phyloP scores from a whole-genome alignment of 2,329 filamentous ascomycete genomes.

The Harringtonia aguacate region DNA sequence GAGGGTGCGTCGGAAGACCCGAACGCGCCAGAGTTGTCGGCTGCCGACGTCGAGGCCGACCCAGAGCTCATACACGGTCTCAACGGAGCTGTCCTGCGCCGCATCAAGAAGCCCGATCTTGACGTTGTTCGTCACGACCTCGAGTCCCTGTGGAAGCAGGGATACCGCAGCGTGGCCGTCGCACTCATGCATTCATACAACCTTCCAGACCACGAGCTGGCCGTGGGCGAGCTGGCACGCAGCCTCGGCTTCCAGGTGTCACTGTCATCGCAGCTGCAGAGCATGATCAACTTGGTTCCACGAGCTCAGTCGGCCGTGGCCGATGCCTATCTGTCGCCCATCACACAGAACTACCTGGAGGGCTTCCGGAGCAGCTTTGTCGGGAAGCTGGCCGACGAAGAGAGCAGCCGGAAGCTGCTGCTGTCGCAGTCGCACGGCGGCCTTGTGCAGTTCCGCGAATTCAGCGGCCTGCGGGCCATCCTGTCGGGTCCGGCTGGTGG shows the following conservation, averaged over 20 bases:
- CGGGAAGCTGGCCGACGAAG: conserved; percentile 66
- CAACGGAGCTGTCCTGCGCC: conserved; percentile 63
- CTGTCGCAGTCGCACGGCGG: conserved; percentile 85
- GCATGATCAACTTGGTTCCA: conserved; percentile 78
- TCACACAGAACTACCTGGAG: conserved; percentile 62
- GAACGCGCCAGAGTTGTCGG: neutral
- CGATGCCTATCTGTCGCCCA: conserved; percentile 70
- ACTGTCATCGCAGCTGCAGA: conserved; percentile 71
- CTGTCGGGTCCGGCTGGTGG: conserved; percentile 86
- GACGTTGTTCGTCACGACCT: conserved; percentile 54
- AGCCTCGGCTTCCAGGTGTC: conserved; percentile 85
- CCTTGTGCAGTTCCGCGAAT: conserved; percentile 63
- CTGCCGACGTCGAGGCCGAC: conserved; percentile 54
- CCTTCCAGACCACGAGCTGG: conserved; percentile 73
- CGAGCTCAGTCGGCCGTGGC: conserved; percentile 67
- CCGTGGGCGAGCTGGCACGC: conserved; percentile 64
- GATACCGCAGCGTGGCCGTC: conserved; percentile 74
- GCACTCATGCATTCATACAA: conserved; percentile 91
- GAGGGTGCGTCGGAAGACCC: conserved; percentile 92
- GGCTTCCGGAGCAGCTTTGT: conserved; percentile 74
- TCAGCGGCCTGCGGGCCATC: conserved; percentile 77
- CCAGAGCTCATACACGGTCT: too few species aligned
- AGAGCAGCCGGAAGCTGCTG: conserved; percentile 65
- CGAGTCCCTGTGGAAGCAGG: too few species aligned
- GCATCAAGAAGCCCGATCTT: conserved; percentile 58